phyloP scores from a whole-genome alignment of 306 rosid species.

The Pterocarpus santalinus region DNA sequence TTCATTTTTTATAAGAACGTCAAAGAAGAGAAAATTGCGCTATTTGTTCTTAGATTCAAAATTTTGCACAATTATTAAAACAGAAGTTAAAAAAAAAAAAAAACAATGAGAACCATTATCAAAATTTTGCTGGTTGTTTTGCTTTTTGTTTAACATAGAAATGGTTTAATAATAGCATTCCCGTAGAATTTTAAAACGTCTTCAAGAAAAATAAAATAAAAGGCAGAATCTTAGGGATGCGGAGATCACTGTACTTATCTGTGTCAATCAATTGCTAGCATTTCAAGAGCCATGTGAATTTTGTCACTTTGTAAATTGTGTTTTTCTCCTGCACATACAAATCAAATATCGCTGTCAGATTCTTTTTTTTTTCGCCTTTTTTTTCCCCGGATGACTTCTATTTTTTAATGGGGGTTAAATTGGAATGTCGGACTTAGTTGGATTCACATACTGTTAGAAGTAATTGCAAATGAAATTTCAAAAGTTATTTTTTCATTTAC shows the following conservation, averaged over 20 bases:
- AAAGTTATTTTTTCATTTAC: too few species aligned
- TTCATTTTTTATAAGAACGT: too few species aligned
- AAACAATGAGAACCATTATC: too few species aligned
- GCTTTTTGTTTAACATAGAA: too few species aligned
- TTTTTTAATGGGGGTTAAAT: neutral
- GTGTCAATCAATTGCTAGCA: constrained; percentile 14
- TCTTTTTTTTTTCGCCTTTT: neutral
- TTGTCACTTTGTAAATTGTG: constrained; percentile 29
- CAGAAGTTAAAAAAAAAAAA: too few species aligned
- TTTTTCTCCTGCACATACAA: neutral
- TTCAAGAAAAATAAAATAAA: neutral
- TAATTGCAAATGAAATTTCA: neutral
- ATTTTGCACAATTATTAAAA: too few species aligned
- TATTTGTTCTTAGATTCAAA: too few species aligned
- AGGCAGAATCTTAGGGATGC: neutral
- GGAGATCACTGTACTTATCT: neutral
- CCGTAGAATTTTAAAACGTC: too few species aligned
- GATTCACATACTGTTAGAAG: neutral
- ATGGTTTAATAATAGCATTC: too few species aligned
- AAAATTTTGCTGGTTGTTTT: too few species aligned
- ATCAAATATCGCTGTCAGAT: neutral
- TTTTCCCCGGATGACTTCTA: neutral
- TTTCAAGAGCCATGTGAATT: constrained; percentile 33
- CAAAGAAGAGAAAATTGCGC: too few species aligned
- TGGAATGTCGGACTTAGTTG: neutral